These are phyloP conservation scores for Byssochlamys sp. DNA, from an alignment of 2,329 filamentous ascomycete species.

Conservation along the genomic window DNA sequence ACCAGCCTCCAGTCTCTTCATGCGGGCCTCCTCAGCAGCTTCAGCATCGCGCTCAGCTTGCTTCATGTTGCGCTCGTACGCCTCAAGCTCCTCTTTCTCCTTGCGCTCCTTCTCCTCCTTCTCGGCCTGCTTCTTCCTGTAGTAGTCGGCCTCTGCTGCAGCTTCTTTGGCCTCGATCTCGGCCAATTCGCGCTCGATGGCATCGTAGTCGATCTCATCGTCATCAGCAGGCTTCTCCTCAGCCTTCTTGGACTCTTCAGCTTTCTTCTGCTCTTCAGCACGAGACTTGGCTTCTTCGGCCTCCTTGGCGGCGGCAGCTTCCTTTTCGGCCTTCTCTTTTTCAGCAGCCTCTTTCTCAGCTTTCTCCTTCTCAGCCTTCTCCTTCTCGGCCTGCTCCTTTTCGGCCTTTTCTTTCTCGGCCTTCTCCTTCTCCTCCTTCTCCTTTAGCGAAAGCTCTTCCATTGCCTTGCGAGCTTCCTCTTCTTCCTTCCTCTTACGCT, in stretches of 20 bases:
- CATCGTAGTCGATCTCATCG: slow-evolving; percentile 38
- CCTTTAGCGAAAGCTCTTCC: slow-evolving; percentile 22
- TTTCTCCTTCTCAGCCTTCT: slow-evolving; percentile 11
- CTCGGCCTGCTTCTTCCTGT: slow-evolving; percentile 71
- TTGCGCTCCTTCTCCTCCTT: slow-evolving; percentile 45
- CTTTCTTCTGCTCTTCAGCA: slow-evolving; percentile 29
- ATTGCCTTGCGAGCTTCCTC: slow-evolving; percentile 24
- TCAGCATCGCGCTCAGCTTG: slow-evolving; percentile 40
- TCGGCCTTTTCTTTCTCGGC: slow-evolving; percentile 10
- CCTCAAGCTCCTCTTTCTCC: slow-evolving; percentile 36
- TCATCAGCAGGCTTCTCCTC: slow-evolving; percentile 22
- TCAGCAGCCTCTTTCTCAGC: slow-evolving; percentile 11
- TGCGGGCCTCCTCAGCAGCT: slow-evolving; percentile 35
- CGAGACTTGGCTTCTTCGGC: slow-evolving; percentile 36
- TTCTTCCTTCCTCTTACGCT: slow-evolving; percentile 42
- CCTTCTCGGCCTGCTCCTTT: slow-evolving; percentile 1
- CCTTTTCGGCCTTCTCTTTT: slow-evolving; percentile 14
- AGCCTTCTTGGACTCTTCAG: slow-evolving; percentile 17
- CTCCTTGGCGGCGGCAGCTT: slow-evolving; percentile 28
- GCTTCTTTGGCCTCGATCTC: slow-evolving; percentile 38
- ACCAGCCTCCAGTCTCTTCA: slow-evolving; percentile 31
- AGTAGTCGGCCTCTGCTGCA: slow-evolving; percentile 36
- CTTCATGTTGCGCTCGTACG: slow-evolving; percentile 40
- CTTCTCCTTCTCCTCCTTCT: slow-evolving; percentile 23
- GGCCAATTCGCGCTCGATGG: slow-evolving; percentile 39